phyloP scores from a whole-genome alignment of 371 early-diverging fungal genomes.

The Gilbertella persicaria region DNA sequence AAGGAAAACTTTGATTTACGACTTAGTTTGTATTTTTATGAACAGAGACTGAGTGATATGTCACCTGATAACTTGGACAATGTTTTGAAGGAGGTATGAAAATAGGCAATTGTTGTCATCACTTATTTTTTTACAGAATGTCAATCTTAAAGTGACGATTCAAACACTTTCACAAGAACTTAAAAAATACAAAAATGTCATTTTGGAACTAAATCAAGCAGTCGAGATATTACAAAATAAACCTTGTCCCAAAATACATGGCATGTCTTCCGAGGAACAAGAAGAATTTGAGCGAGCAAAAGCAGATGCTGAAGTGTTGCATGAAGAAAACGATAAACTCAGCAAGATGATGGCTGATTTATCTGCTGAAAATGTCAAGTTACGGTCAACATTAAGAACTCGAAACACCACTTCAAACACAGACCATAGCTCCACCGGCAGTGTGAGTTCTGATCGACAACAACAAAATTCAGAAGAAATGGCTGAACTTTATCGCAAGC shows the following conservation, averaged over 20 bases:
- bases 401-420: conserved; percentile 12
- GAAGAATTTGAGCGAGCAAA: conserved; percentile 43
- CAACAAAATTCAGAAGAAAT: conserved; percentile 8
- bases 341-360: conserved; percentile 35
- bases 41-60: conserved; percentile 57
- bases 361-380: conserved; percentile 35
- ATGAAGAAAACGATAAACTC: conserved; percentile 40
- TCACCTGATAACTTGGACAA: conserved; percentile 63
- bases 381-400: conserved; percentile 28
- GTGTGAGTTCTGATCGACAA: conserved; percentile 6
- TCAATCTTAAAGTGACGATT: conserved; percentile 54
- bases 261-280: conserved; percentile 56
- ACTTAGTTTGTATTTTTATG: conserved; percentile 66
- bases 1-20: conserved; percentile 76
- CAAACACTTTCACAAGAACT: conserved; percentile 50
- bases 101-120: not conserved
- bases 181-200: conserved; percentile 52
- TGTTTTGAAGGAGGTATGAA: conserved; percentile 56
- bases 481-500: conserved; percentile 8
- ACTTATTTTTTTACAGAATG: conserved; percentile 39
- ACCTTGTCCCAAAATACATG: conserved; percentile 51
- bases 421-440: not conserved
- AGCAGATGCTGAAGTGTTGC: conserved; percentile 29
- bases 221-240: conserved; percentile 51
- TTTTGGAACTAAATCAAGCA: conserved; percentile 46